Conservation (phyloP, 345 rosid genomes). For the Geranium rotundifolium region DNA sequence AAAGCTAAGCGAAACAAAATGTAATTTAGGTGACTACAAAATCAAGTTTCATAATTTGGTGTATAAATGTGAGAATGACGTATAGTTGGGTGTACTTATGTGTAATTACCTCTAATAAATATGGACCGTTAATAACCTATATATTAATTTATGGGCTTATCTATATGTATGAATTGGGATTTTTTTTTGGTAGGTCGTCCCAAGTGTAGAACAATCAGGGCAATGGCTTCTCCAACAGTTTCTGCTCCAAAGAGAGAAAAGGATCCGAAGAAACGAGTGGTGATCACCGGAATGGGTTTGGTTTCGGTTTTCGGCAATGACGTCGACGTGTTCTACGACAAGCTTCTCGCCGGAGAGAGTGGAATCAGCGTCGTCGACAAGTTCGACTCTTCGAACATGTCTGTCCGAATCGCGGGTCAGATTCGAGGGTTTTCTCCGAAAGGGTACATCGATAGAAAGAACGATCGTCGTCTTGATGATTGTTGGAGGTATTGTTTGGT, state of each 20-base stretch:
- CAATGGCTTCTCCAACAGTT: constrained; percentile 31
- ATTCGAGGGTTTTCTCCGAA: constrained; percentile 45
- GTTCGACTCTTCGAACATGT: constrained; percentile 45
- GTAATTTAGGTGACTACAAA: too few species aligned
- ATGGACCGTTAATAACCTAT: too few species aligned
- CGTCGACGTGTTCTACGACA: constrained; percentile 31
- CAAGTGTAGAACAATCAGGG: constrained; percentile 19
- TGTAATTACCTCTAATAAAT: too few species aligned
- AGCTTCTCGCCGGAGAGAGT: constrained; percentile 55
- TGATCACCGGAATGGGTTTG: constrained; percentile 61
- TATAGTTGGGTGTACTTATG: too few species aligned
- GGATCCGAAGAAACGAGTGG: constrained; percentile 43
- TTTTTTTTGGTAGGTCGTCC: too few species aligned
- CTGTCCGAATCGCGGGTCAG: constrained; percentile 12
- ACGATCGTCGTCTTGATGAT: constrained; percentile 55
- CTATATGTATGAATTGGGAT: too few species aligned
- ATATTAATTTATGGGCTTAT: too few species aligned
- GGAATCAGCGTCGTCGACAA: constrained; percentile 51
- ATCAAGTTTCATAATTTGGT: too few species aligned
- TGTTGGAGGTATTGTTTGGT: constrained; percentile 65
- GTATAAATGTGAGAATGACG: too few species aligned
- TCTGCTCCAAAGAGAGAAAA: constrained; percentile 44
- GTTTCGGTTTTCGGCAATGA: constrained; percentile 47
- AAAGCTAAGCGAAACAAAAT: too few species aligned
- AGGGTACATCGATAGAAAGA: constrained; percentile 58